phyloP scores from a whole-genome alignment of 768 basidiomycete species.

The Termitomyces heimii region DNA sequence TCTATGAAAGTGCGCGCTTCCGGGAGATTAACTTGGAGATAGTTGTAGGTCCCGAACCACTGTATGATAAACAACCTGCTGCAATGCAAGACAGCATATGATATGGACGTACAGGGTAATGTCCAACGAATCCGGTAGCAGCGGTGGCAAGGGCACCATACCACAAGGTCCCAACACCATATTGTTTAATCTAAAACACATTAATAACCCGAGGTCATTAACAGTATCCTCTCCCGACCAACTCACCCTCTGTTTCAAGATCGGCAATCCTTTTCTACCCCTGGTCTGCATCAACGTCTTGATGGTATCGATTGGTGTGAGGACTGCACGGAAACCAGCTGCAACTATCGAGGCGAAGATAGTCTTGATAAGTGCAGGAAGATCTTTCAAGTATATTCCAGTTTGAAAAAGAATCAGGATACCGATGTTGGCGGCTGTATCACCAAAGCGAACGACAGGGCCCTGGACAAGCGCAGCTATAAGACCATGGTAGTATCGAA shows the following conservation, averaged over 20 bases:
- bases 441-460: conserved; percentile 82
- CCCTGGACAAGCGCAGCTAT: conserved; percentile 82
- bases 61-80: conserved; percentile 15
- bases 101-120: conserved; percentile 62
- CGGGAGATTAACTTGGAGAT: conserved; percentile 59
- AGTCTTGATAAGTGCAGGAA: conserved; percentile 68
- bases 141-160: conserved; percentile 90
- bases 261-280: conserved; percentile 59
- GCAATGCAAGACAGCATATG: background rate
- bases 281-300: conserved; percentile 96
- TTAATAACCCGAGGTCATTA: background rate
- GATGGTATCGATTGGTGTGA: conserved; percentile 89
- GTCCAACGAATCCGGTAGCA: conserved; percentile 88
- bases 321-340: conserved; percentile 81
- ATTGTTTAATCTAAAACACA: conserved; percentile 49
- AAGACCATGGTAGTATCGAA: conserved; percentile 87
- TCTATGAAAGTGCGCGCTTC: conserved; percentile 41
- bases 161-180: conserved; percentile 79
- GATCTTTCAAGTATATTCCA: conserved; percentile 59
- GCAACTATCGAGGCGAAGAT: conserved; percentile 73
- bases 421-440: conserved; percentile 92
- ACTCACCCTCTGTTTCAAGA: conserved; percentile 61
- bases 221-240: background rate
- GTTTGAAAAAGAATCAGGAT: conserved; percentile 81
- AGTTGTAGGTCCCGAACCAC: conserved; percentile 89